Conservation (phyloP, 73 alveolate genomes). For the Paramecium tetraurelia region DNA sequence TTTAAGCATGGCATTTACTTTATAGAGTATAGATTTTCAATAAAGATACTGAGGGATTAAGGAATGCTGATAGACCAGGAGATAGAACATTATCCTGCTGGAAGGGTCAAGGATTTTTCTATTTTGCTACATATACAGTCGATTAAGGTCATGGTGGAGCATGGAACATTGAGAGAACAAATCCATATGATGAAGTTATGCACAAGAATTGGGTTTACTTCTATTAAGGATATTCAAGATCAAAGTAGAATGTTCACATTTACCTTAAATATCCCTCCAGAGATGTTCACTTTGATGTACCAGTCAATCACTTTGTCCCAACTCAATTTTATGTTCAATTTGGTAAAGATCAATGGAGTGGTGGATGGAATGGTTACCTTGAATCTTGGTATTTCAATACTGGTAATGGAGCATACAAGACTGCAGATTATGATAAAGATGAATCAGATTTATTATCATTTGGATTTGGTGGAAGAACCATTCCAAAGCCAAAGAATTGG, state of each 20-base stretch:
- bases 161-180: background rate
- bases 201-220: conserved; percentile 24
- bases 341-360: background rate
- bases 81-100: background rate
- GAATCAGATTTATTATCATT: background rate
- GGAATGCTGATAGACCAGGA: background rate
- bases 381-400: conserved; percentile 25
- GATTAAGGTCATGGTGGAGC: conserved; percentile 22
- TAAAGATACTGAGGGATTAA: background rate
- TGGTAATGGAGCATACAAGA: conserved; percentile 42
- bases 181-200: background rate
- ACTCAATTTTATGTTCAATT: background rate
- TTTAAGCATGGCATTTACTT: conserved; percentile 1
- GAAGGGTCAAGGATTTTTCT: background rate
- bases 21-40: background rate
- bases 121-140: background rate
- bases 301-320: background rate
- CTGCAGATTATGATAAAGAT: background rate
- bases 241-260: background rate
- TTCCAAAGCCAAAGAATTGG: conserved; percentile 17
- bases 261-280: conserved; percentile 9
- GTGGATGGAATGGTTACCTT: conserved; percentile 16
- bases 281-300: background rate
- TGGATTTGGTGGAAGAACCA: conserved; percentile 34
- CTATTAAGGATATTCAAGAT: conserved; percentile 27